Evolutionary conservation across 495 filamentous ascomycete genomes (phyloP), one percentile per base, ranked within the genome.

Genomic region (Pyrenula aspistea): DNA sequence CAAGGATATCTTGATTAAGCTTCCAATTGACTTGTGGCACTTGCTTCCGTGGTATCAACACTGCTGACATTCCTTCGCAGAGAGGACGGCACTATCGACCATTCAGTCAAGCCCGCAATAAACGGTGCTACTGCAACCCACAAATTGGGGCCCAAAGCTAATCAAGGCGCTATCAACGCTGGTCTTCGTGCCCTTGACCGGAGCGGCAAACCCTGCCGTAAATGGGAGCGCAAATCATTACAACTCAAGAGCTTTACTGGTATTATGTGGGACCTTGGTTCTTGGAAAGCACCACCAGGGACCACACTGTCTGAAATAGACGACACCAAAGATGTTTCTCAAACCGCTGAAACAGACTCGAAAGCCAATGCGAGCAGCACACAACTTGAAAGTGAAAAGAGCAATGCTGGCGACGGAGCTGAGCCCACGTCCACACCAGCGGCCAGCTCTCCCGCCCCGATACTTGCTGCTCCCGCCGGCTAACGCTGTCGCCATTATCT

Each of bases 131-230:
- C 60, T 50, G 59, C 77, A 20, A 67, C 78, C 49, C 88, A 89
- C 64, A 94, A 93, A 67, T 86, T 97, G 21, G 92, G 92, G 11
- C 93, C 93, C 53, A 98, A 97, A 72, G 92, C 93, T 49, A 98
- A 97, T 70, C 89, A 93, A 63, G 93, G 93, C 56, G 92, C 92
- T 56, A 98, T 98, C 76, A 98, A 98, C 65, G 93, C 94, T 53
- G 87, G 89, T 55, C 83, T 98, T 25, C 88, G 93, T 53, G 94
- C 93, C 2, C 83, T 98, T 49, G 93, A 98, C 68, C 85, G 92
- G 47, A 85, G 83, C 0, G 89, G 91, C 51, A 85, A 91, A 58
- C 89, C 92, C 1, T 96, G 92, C 65, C 87, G 94, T 57, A 91
- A 85, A 65, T 98, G 93, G 93, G 73, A 82, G 61, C 88, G 83